These are phyloP conservation scores for Cadophora gregata DNA, from an alignment of 2,329 filamentous ascomycete species.

Conservation along the genomic window DNA sequence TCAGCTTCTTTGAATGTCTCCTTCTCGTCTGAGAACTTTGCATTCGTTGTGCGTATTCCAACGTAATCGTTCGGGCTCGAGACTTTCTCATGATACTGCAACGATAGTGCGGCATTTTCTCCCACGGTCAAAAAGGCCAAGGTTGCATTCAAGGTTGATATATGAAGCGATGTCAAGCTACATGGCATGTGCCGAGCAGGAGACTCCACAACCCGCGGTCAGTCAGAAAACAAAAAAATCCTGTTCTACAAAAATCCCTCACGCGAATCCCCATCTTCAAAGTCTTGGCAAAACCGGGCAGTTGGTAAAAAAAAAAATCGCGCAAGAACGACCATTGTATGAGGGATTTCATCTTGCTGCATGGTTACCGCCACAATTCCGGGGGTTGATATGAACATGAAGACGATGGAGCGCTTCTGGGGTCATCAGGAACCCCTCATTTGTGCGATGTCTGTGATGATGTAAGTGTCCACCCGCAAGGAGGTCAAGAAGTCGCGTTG, in stretches of 20 bases:
- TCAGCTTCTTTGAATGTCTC: not conserved
- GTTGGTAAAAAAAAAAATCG: slow-evolving; percentile 20
- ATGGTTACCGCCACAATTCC: not conserved
- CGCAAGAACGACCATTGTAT: slow-evolving; percentile 16
- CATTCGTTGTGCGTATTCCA: not conserved
- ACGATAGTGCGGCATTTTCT: not conserved
- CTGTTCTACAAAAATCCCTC: slow-evolving; percentile 22
- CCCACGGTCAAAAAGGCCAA: not conserved
- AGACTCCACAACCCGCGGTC: slow-evolving; percentile 6
- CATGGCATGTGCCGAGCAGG: not conserved
- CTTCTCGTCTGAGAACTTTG: not conserved
- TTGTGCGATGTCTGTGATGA: not conserved
- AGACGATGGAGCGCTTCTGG: not conserved
- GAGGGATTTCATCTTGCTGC: slow-evolving; percentile 18
- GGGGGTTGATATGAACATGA: not conserved
- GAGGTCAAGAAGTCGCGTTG: not conserved
- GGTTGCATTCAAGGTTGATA: not conserved
- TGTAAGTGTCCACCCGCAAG: not conserved
- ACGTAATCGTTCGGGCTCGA: not conserved
- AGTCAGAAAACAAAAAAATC: not conserved
- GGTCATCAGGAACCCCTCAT: not conserved
- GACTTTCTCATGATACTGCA: not conserved
- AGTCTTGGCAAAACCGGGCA: slow-evolving; percentile 9
- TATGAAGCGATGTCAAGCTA: not conserved
- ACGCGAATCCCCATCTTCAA: not conserved